Conservation (phyloP, 2,329 filamentous ascomycete species). For the Fusarium anguioides region DNA sequence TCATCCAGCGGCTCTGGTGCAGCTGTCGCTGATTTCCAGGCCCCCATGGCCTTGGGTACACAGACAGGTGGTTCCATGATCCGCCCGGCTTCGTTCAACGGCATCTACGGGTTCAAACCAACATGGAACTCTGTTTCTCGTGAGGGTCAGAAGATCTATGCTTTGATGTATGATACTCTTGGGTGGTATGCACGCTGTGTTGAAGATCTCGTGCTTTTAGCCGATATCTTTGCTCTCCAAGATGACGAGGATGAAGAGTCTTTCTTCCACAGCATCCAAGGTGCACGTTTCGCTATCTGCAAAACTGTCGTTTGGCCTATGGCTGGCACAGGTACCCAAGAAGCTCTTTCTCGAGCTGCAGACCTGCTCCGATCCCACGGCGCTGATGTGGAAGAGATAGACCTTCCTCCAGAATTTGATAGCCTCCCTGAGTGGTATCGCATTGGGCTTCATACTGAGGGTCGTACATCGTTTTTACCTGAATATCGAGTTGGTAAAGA, state of each 20-base stretch:
- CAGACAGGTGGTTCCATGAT: slow-evolving; percentile 75
- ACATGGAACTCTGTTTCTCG: slow-evolving; percentile 73
- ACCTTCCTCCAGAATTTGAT: slow-evolving; percentile 62
- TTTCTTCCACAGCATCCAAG: slow-evolving; percentile 53
- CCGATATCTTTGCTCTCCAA: slow-evolving; percentile 63
- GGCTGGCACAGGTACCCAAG: slow-evolving; percentile 58
- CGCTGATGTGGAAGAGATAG: slow-evolving; percentile 67
- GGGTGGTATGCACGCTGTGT: slow-evolving; percentile 70
- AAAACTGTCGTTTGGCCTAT: slow-evolving; percentile 66
- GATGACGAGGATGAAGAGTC: slow-evolving; percentile 58
- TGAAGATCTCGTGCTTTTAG: slow-evolving; percentile 68
- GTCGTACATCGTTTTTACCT: slow-evolving; percentile 63
- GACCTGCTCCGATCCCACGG: slow-evolving; percentile 58
- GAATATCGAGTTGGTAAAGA: slow-evolving; percentile 64
- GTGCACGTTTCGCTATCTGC: slow-evolving; percentile 65
- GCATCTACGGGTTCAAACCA: slow-evolving; percentile 74
- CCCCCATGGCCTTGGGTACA: slow-evolving; percentile 70
- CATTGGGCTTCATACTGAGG: slow-evolving; percentile 64
- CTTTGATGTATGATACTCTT: slow-evolving; percentile 70
- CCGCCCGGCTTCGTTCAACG: slow-evolving; percentile 73
- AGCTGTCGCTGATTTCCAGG: slow-evolving; percentile 73
- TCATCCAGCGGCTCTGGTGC: slow-evolving; percentile 76
- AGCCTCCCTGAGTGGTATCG: slow-evolving; percentile 64
- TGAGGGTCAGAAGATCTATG: slow-evolving; percentile 71
- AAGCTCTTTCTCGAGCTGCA: slow-evolving; percentile 56